These are phyloP conservation scores for Agrocybe praecox DNA, from an alignment of 768 basidiomycete genomes.

Conservation along the genomic window DNA sequence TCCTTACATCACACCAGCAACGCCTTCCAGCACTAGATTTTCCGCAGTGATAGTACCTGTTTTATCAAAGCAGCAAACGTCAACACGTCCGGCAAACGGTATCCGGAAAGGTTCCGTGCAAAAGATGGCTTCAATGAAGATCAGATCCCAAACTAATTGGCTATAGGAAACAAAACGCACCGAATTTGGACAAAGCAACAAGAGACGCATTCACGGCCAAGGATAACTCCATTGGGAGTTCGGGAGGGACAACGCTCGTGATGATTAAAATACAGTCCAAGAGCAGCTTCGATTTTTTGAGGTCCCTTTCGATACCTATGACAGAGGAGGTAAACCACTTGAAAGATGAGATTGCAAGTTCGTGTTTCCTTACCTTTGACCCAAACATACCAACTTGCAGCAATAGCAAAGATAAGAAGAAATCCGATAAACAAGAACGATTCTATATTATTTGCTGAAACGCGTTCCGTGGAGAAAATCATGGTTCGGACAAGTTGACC, in stretches of 20 bases:
- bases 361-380: constrained; percentile 65
- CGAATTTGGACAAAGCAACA: constrained; percentile 90
- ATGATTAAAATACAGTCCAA: constrained; percentile 96
- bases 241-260: constrained; percentile 97
- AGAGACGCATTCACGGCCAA: constrained; percentile 95
- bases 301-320: constrained; percentile 83
- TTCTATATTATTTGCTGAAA: constrained; percentile 95
- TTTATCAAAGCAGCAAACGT: constrained; percentile 99
- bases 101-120: constrained; percentile 99
- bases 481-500: constrained; percentile 97
- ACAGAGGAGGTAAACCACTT: background rate
- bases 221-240: constrained; percentile 96
- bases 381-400: constrained; percentile 99
- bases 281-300: constrained; percentile 94
- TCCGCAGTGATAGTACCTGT: constrained; percentile 98
- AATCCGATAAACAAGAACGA: constrained; percentile 98
- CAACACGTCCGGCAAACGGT: constrained; percentile 92
- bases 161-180: constrained; percentile 46
- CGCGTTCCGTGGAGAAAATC: constrained; percentile 97
- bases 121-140: constrained; percentile 75
- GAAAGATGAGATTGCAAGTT: background rate
- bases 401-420: constrained; percentile 95
- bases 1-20: constrained; percentile 87
- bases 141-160: background rate
- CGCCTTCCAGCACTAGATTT: constrained; percentile 91